These are phyloP conservation scores for Diaporthe eres DNA, from an alignment of 2,329 filamentous ascomycete genomes.

Conservation along the genomic window DNA sequence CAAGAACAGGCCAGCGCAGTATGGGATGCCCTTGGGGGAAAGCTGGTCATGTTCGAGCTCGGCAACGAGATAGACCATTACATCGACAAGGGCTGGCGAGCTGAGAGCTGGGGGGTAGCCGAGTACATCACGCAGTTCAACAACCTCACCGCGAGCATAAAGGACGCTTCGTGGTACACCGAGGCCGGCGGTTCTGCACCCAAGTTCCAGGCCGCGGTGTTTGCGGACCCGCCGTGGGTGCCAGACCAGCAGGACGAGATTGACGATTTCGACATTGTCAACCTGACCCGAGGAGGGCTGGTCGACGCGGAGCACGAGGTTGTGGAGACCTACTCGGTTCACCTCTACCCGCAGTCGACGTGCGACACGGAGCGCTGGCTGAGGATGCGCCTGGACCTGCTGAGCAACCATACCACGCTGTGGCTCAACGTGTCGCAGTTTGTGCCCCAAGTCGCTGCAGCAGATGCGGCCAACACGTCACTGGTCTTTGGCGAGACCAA, in stretches of 20 bases:
- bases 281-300: conserved; percentile 47
- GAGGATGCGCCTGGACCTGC: conserved; percentile 51
- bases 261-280: conserved; percentile 54
- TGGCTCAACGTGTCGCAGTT: conserved; percentile 51
- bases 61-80: conserved; percentile 56
- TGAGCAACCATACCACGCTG: conserved; percentile 49
- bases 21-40: conserved; percentile 48
- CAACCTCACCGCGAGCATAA: conserved; percentile 51
- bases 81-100: conserved; percentile 53
- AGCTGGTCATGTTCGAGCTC: conserved; percentile 51
- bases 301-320: conserved; percentile 41
- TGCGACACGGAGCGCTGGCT: conserved; percentile 48
- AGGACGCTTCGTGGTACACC: conserved; percentile 49
- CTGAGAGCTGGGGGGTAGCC: conserved; percentile 48
- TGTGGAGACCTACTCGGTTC: conserved; percentile 46
- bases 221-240: conserved; percentile 53
- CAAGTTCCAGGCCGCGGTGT: conserved; percentile 52
- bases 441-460: conserved; percentile 43
- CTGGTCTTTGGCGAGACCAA: conserved; percentile 65
- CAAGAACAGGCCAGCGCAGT: conserved; percentile 48
- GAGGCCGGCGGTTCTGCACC: conserved; percentile 43
- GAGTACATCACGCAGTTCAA: conserved; percentile 52
- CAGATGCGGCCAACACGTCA: conserved; percentile 52
- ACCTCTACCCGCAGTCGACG: conserved; percentile 54
- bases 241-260: conserved; percentile 54